phyloP scores from a whole-genome alignment of 2,329 filamentous ascomycete species.

The Bimuria novae-zelandiae region DNA sequence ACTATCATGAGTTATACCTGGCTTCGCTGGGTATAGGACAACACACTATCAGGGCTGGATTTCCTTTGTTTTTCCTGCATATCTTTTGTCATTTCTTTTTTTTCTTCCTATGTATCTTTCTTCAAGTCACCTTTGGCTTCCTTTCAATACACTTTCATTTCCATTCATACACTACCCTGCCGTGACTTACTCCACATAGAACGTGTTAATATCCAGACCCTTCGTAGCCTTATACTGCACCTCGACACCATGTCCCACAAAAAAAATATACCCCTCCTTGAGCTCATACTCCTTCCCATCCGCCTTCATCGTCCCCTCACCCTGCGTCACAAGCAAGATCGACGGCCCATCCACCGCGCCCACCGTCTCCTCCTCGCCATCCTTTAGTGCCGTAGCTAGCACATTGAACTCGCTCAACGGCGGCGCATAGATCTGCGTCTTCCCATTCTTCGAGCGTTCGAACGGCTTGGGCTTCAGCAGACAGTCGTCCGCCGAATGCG shows the following conservation, averaged over 20 bases:
- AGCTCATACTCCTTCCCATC: conserved; percentile 59
- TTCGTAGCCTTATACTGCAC: conserved; percentile 52
- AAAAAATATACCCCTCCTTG: conserved; percentile 68
- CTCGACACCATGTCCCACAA: conserved; percentile 63
- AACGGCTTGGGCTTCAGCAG: conserved; percentile 57
- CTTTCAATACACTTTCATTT: too few relatives aligned
- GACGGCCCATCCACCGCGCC: conserved; percentile 63
- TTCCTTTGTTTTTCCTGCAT: too few relatives aligned
- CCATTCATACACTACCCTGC: too few relatives aligned
- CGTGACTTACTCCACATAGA: conserved; percentile 48
- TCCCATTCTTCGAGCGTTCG: conserved; percentile 60
- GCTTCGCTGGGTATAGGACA: too few relatives aligned
- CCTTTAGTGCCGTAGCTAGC: conserved; percentile 61
- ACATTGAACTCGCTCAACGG: conserved; percentile 75
- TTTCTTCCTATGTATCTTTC: too few relatives aligned
- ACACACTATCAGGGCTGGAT: too few relatives aligned
- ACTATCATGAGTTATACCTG: too few relatives aligned
- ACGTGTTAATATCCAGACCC: conserved; percentile 55
- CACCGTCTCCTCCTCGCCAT: conserved; percentile 64
- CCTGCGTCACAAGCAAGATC: conserved; percentile 66
- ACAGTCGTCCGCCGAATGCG: conserved; percentile 62
- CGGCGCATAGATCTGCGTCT: conserved; percentile 67
- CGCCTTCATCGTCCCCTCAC: conserved; percentile 61
- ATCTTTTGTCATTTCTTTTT: too few relatives aligned
- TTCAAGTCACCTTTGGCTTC: not conserved